These are phyloP conservation scores for Ophiorrhiza pumila DNA, from an alignment of 257 asterid genomes.

Conservation along the genomic window DNA sequence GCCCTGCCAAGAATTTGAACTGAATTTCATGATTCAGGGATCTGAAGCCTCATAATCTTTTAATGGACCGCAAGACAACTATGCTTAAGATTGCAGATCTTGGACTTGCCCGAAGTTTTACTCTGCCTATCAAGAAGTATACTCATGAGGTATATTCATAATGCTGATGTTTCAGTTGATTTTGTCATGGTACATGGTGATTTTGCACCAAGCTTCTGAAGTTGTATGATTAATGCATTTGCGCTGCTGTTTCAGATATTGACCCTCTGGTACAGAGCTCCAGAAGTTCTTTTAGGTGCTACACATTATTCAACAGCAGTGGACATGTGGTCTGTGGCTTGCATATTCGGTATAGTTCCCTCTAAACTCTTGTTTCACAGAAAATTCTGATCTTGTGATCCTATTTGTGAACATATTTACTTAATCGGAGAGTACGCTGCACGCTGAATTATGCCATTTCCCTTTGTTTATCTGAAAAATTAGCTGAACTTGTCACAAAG, in stretches of 20 bases:
- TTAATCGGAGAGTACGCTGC: background rate
- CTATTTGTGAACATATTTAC: background rate
- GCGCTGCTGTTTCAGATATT: constrained; percentile 51
- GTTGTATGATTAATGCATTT: background rate
- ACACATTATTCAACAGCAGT: constrained; percentile 96
- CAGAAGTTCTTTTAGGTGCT: constrained; percentile 95
- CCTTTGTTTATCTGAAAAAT: background rate
- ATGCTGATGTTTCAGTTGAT: no score
- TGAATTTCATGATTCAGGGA: constrained; percentile 46
- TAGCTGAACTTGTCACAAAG: constrained; percentile 89
- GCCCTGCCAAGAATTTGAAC: background rate
- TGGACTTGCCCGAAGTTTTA: constrained; percentile 88
- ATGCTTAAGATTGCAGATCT: constrained; percentile 95
- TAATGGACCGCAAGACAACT: constrained; percentile 95
- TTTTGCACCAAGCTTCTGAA: background rate
- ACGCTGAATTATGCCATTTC: background rate
- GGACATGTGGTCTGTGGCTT: constrained; percentile 97
- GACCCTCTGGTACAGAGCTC: constrained; percentile 99
- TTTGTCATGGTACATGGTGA: background rate
- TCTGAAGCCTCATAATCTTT: constrained; percentile 91
- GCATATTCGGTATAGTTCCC: constrained; percentile 77
- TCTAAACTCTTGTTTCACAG: background rate
- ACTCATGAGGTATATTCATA: constrained; percentile 69
- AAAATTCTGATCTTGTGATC: background rate
- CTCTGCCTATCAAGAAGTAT: constrained; percentile 92